Conservation (phyloP, 352 stramenopile genomes). For the Phytophthora pinifolia region DNA sequence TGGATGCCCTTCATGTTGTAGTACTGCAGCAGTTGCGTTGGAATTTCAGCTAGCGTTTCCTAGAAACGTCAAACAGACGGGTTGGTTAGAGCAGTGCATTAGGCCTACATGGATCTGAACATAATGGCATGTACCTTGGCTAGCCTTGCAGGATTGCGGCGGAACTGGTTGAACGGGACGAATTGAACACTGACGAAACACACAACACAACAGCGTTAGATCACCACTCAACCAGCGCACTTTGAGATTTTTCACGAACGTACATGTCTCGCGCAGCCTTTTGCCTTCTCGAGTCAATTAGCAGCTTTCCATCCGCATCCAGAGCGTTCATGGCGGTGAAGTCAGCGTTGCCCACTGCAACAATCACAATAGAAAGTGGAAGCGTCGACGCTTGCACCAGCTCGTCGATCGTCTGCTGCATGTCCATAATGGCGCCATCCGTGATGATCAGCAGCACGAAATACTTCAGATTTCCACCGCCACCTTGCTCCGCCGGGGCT, state of each 20-base stretch:
- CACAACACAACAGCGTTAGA: slow-evolving; percentile 10
- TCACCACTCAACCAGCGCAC: background rate
- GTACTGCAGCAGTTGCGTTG: slow-evolving; percentile 58
- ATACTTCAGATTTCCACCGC: slow-evolving; percentile 59
- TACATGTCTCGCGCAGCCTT: slow-evolving; percentile 65
- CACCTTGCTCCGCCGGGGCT: slow-evolving; percentile 20
- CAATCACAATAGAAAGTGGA: slow-evolving; percentile 81
- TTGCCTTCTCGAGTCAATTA: slow-evolving; percentile 42
- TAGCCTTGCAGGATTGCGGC: slow-evolving; percentile 53
- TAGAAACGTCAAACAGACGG: background rate
- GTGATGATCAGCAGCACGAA: slow-evolving; percentile 78
- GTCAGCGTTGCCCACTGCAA: slow-evolving; percentile 75
- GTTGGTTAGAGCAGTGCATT: background rate
- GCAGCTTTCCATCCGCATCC: slow-evolving; percentile 57
- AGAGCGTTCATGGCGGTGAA: slow-evolving; percentile 70
- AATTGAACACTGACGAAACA: slow-evolving; percentile 83
- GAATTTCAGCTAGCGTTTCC: slow-evolving; percentile 73
- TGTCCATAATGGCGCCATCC: slow-evolving; percentile 77
- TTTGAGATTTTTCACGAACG: slow-evolving; percentile 11
- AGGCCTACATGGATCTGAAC: no score
- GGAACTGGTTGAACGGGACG: slow-evolving; percentile 73
- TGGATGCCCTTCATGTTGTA: slow-evolving; percentile 63
- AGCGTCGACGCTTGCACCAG: slow-evolving; percentile 65
- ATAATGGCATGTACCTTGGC: slow-evolving; percentile 38
- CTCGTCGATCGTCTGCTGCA: slow-evolving; percentile 70